Conservation (phyloP, 495 filamentous ascomycete species). For the Penicillium coprophilum region DNA sequence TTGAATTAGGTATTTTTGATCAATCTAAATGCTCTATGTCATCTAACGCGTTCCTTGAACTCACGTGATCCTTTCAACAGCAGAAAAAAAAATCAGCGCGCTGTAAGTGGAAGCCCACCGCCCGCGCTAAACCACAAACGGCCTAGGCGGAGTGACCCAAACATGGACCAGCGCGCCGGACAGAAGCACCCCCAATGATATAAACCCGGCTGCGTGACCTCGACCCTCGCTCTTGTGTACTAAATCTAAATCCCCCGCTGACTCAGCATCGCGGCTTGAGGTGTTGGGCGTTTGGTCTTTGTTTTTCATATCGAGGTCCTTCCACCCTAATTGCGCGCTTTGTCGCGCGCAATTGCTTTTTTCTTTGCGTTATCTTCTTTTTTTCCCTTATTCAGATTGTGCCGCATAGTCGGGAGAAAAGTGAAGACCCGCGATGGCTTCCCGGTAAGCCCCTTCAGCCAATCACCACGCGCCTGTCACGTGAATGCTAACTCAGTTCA, state of each 20-base stretch:
- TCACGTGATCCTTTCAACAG: constrained; percentile 35
- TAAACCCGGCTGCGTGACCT: constrained; percentile 54
- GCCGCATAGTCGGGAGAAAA: constrained; percentile 31
- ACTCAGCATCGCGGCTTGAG: constrained; percentile 24
- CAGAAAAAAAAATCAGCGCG: constrained; percentile 27
- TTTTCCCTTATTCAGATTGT: constrained; percentile 20
- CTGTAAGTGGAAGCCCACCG: constrained; percentile 33
- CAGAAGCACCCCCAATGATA: constrained; percentile 50
- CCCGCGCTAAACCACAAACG: constrained; percentile 23
- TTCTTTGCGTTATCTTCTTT: constrained; percentile 15
- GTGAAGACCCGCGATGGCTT: constrained; percentile 50
- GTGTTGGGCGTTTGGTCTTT: constrained; percentile 26
- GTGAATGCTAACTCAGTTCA: constrained; percentile 46
- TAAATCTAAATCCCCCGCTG: constrained; percentile 34
- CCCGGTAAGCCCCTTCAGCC: constrained; percentile 46
- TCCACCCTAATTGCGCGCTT: constrained; percentile 13
- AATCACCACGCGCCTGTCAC: constrained; percentile 33
- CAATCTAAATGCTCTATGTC: constrained; percentile 17
- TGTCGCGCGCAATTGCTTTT: constrained; percentile 16
- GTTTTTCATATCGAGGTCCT: constrained; percentile 13
- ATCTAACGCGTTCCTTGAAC: constrained; percentile 11
- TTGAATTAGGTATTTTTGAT: not conserved
- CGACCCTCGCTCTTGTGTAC: constrained; percentile 36
- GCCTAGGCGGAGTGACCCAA: constrained; percentile 41
- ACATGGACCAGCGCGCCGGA: constrained; percentile 48